Conservation (phyloP, 139 green algal species). For the Chlorella vulgaris region DNA sequence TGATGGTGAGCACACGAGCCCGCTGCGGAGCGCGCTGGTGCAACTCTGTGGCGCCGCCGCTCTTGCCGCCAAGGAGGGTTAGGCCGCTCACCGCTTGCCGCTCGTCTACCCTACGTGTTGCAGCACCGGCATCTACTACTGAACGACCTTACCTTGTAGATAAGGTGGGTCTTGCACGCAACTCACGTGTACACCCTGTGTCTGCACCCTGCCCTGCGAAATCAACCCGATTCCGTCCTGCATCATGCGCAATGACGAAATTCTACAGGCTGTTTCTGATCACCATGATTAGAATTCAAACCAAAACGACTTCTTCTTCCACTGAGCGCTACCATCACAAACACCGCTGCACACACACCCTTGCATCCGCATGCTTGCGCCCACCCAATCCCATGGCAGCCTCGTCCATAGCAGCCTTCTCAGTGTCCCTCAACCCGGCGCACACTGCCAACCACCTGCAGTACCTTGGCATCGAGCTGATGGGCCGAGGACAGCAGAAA, state of each 20-base stretch:
- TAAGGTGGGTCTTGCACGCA: neutral
- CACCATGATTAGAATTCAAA: too few species aligned
- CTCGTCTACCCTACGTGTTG: neutral
- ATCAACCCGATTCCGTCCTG: too few species aligned
- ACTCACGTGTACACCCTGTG: neutral
- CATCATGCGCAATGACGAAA: too few species aligned
- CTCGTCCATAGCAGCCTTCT: neutral
- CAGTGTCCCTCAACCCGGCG: neutral
- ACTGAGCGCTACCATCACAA: too few species aligned
- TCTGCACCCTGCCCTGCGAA: neutral
- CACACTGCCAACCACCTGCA: neutral
- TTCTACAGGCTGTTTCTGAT: too few species aligned
- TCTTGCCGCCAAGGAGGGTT: neutral
- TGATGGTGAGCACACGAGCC: neutral
- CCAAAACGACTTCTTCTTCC: too few species aligned
- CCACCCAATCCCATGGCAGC: neutral
- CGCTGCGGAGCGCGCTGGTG: too few species aligned
- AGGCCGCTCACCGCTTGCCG: neutral
- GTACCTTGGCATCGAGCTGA: slow-evolving; percentile 36
- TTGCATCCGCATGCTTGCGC: too few species aligned
- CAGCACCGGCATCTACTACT: neutral
- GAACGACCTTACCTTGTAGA: neutral
- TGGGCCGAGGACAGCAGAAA: slow-evolving; percentile 13
- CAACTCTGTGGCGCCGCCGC: neutral
- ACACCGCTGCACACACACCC: too few species aligned